Evolutionary conservation across 2,329 filamentous ascomycete species (phyloP).

Genomic region (Didymella arachidicola): DNA sequence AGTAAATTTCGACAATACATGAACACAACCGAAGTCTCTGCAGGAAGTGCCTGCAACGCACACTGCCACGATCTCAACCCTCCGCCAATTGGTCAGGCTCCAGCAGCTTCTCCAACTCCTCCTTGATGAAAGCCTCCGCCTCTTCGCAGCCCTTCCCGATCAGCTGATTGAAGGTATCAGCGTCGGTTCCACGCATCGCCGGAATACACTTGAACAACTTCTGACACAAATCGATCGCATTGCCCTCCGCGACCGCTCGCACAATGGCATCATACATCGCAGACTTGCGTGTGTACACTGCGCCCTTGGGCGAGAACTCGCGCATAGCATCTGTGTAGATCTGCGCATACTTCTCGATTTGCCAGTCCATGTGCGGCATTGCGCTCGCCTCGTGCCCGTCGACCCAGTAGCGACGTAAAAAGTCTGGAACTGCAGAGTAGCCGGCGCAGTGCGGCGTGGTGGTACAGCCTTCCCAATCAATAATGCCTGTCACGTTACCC

Average conservation of each 20-base stretch:
- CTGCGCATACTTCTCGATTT: neutral
- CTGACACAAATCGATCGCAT: neutral
- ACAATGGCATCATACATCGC: neutral
- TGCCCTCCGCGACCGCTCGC: neutral
- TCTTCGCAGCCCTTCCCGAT: neutral
- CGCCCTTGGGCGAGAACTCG: neutral
- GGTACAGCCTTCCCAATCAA: neutral
- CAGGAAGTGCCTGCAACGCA: neutral
- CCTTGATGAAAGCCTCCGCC: neutral
- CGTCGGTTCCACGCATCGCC: neutral
- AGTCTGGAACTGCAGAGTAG: neutral
- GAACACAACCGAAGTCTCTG: neutral
- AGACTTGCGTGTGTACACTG: neutral
- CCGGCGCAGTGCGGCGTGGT: neutral
- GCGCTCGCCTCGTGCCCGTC: neutral
- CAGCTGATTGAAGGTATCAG: neutral
- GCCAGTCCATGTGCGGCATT: slow-evolving; percentile 1
- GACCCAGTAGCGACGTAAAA: neutral
- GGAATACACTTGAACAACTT: neutral
- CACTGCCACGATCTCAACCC: neutral
- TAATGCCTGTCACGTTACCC: neutral
- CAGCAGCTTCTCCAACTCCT: neutral
- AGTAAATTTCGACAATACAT: too few species aligned
- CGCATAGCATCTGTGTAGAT: neutral
- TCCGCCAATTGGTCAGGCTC: neutral